phyloP scores from a whole-genome alignment of 2,329 filamentous ascomycete genomes.

The Cordyceps farinosa region DNA sequence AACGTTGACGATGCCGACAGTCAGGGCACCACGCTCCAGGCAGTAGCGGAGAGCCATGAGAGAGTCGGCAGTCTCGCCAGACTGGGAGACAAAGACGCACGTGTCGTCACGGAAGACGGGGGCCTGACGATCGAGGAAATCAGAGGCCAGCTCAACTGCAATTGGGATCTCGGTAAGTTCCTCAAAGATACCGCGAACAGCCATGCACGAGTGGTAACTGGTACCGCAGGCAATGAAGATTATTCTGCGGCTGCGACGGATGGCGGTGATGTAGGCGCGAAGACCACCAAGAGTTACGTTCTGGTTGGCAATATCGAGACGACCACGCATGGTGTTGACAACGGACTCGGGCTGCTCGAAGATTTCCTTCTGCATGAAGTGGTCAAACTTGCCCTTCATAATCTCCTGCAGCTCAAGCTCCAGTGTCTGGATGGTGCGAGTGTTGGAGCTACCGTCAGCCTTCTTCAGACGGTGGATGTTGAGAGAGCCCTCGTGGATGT shows the following conservation, averaged over 20 bases:
- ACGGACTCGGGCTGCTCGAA: constrained; percentile 99
- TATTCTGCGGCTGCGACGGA: constrained; percentile 91
- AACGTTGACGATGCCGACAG: constrained; percentile 97
- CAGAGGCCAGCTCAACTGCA: constrained; percentile 91
- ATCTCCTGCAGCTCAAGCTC: constrained; percentile 99
- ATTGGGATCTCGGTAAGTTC: constrained; percentile 98
- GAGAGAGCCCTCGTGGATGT: constrained; percentile 97
- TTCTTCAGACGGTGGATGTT: constrained; percentile 99
- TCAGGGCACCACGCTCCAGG: constrained; percentile 93
- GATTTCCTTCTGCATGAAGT: constrained; percentile 99
- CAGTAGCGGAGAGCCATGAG: constrained; percentile 97
- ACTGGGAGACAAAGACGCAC: constrained; percentile 98
- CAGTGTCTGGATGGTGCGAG: constrained; percentile 95
- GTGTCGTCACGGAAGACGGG: constrained; percentile 99
- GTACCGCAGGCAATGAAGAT: constrained; percentile 99
- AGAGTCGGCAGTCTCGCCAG: constrained; percentile 96
- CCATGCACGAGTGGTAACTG: constrained; percentile 99
- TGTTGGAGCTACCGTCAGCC: constrained; percentile 93
- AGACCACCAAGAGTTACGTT: constrained; percentile 93
- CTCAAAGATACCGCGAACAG: constrained; percentile 95
- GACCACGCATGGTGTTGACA: constrained; percentile 99
- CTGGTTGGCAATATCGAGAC: constrained; percentile 90
- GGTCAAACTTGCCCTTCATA: constrained; percentile 99
- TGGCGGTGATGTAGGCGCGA: constrained; percentile 93
- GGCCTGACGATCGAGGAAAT: constrained; percentile 94